Percentiles rank a stretch among this genome's conserved stretches.
Evolutionary conservation across 2,329 filamentous ascomycete genomes (phyloP).

Genomic region (Aspergillus quadricinctus): DNA sequence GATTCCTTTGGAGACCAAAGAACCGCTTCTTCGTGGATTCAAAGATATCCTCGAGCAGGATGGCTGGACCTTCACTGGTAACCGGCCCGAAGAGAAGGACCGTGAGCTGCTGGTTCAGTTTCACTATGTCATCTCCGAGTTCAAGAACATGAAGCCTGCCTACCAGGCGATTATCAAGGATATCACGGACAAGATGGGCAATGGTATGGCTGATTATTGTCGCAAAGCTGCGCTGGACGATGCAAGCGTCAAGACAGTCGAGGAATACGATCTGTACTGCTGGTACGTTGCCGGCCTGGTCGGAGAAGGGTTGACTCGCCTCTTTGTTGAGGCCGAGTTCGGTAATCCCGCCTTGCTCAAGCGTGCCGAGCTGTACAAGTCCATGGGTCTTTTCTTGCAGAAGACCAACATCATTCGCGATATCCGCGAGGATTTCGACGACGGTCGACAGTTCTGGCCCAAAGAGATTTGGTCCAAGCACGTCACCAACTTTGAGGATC

Average conservation of each 20-base stretch:
- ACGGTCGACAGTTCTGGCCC: slow-evolving; percentile 89
- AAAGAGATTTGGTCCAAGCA: slow-evolving; percentile 97
- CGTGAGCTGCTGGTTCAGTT: slow-evolving; percentile 89
- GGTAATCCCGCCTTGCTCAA: slow-evolving; percentile 81
- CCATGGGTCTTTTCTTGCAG: slow-evolving; percentile 95
- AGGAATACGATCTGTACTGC: slow-evolving; percentile 95
- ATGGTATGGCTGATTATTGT: slow-evolving; percentile 96
- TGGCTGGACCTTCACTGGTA: slow-evolving; percentile 86
- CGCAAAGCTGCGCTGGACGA: slow-evolving; percentile 75
- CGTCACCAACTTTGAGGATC: slow-evolving; percentile 80
- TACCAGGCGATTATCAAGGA: slow-evolving; percentile 88
- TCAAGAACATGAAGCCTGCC: slow-evolving; percentile 77
- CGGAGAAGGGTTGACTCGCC: slow-evolving; percentile 81
- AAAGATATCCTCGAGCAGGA: slow-evolving; percentile 72
- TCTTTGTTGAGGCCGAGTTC: slow-evolving; percentile 83
- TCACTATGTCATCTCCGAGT: slow-evolving; percentile 77
- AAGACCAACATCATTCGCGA: slow-evolving; percentile 99
- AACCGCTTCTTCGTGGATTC: slow-evolving; percentile 80
- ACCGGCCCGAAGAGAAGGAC: slow-evolving; percentile 89
- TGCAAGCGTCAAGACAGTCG: slow-evolving; percentile 74
- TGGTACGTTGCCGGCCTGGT: slow-evolving; percentile 99
- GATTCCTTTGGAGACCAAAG: slow-evolving; percentile 73
- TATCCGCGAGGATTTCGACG: slow-evolving; percentile 81
- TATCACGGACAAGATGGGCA: slow-evolving; percentile 90
- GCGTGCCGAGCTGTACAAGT: slow-evolving; percentile 77